phyloP scores from a whole-genome alignment of 106 monocot genomes.

The Platanthera guangdongensis region DNA sequence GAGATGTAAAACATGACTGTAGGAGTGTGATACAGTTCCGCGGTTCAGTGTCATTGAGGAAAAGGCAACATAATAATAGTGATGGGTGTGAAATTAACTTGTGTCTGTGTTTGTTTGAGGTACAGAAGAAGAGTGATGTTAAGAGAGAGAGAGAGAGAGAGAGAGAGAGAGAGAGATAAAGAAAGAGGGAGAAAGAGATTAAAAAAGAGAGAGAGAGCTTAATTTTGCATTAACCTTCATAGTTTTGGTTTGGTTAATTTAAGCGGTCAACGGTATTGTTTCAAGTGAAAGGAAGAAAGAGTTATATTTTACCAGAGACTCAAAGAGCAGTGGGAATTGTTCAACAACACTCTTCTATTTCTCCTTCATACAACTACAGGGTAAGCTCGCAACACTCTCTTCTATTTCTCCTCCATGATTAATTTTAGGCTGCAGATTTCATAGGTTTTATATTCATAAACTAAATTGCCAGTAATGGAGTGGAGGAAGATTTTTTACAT shows the following conservation, averaged over 20 bases:
- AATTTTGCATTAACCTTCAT: neutral
- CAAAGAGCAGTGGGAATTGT: neutral
- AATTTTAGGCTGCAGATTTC: neutral
- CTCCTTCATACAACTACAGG: too few relatives aligned
- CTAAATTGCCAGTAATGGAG: too few relatives aligned
- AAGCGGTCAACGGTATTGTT: neutral
- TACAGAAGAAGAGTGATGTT: neutral
- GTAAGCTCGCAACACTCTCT: neutral
- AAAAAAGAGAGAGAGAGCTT: neutral
- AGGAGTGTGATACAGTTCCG: too few relatives aligned
- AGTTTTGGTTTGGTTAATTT: neutral
- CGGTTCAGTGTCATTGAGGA: neutral
- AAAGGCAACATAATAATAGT: conserved; percentile 5
- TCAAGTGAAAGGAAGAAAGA: neutral
- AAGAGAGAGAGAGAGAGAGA: neutral
- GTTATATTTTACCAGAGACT: neutral
- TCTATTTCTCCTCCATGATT: conserved; percentile 2
- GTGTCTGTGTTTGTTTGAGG: neutral
- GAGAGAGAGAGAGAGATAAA: too few relatives aligned
- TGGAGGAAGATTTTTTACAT: too few relatives aligned
- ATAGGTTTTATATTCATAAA: too few relatives aligned
- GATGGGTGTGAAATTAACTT: neutral
- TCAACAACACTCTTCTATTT: neutral
- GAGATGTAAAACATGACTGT: too few relatives aligned
- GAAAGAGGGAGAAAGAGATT: neutral